Evolutionary conservation across 1,139 yeast species (phyloP).

Genomic region (Suhomyces yuchorum): DNA sequence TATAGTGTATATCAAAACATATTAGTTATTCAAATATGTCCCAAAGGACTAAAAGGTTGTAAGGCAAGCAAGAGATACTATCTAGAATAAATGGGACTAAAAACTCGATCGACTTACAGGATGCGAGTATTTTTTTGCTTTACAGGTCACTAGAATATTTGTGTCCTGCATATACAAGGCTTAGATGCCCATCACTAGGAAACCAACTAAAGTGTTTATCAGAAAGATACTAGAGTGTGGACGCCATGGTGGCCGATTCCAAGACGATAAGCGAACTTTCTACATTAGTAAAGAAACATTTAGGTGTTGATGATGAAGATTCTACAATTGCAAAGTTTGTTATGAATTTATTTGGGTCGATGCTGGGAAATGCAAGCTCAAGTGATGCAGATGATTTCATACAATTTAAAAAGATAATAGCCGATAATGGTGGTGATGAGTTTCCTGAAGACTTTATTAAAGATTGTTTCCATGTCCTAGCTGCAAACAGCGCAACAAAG

Average conservation of each 20-base stretch:
- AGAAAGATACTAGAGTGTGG: background rate
- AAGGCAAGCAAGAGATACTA: too few relatives aligned
- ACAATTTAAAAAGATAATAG: slow-evolving; percentile 46
- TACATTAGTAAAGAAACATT: slow-evolving; percentile 9
- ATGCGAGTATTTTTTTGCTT: too few relatives aligned
- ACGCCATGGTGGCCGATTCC: background rate
- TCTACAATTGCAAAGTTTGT: slow-evolving; percentile 60
- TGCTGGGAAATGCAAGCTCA: slow-evolving; percentile 5
- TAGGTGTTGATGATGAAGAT: slow-evolving; percentile 35
- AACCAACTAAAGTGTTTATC: background rate
- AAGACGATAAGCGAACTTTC: background rate
- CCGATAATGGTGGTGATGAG: slow-evolving; percentile 65
- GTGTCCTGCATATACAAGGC: background rate
- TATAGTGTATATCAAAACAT: too few relatives aligned
- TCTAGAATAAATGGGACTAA: too few relatives aligned
- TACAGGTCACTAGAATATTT: too few relatives aligned
- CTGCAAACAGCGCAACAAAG: background rate
- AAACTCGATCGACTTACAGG: too few relatives aligned
- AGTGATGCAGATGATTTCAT: slow-evolving; percentile 17
- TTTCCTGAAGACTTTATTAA: slow-evolving; percentile 50
- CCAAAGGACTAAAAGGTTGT: too few relatives aligned
- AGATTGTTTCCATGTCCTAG: slow-evolving; percentile 28
- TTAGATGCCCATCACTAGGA: background rate
- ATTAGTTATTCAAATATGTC: too few relatives aligned
- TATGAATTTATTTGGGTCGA: slow-evolving; percentile 41